Evolutionary conservation across 106 monocot species (phyloP).

Genomic region (Agapanthus africanus): DNA sequence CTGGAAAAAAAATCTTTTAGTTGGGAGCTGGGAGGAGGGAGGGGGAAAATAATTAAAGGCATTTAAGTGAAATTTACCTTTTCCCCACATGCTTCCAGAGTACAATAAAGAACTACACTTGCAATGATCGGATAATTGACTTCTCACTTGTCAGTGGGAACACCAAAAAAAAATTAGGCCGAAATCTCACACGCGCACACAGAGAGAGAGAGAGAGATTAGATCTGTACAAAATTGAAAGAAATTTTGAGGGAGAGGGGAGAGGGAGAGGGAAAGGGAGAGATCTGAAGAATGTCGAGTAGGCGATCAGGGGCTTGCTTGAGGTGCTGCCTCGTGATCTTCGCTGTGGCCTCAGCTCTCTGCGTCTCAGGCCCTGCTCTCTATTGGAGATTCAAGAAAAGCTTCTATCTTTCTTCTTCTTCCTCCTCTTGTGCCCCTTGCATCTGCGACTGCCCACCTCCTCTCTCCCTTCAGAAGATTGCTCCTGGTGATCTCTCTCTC

Average conservation of each 20-base stretch:
- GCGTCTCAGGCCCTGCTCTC: slow-evolving; percentile 70
- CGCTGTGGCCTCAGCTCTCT: slow-evolving; percentile 68
- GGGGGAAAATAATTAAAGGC: too few species aligned
- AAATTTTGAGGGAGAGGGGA: too few species aligned
- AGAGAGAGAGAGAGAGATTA: not conserved
- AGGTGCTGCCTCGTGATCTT: slow-evolving; percentile 55
- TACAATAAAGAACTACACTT: too few species aligned
- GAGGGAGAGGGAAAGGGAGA: too few species aligned
- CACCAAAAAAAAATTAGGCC: too few species aligned
- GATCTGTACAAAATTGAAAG: not conserved
- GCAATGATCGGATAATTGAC: too few species aligned
- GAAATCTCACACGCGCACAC: too few species aligned
- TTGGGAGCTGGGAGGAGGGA: too few species aligned
- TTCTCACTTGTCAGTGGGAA: too few species aligned
- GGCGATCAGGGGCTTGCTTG: slow-evolving; percentile 38
- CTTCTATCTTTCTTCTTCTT: slow-evolving; percentile 12
- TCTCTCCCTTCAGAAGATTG: slow-evolving; percentile 52
- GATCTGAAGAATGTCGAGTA: slow-evolving; percentile 6
- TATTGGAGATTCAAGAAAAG: slow-evolving; percentile 60
- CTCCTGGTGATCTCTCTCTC: slow-evolving; percentile 58
- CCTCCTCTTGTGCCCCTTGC: slow-evolving; percentile 42
- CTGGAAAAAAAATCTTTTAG: too few species aligned
- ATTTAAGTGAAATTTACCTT: too few species aligned
- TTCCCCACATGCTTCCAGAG: too few species aligned
- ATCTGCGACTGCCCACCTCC: slow-evolving; percentile 73